Evolutionary conservation across 306 rosid genomes (phyloP).

Genomic region (Astragalus membranaceus): DNA sequence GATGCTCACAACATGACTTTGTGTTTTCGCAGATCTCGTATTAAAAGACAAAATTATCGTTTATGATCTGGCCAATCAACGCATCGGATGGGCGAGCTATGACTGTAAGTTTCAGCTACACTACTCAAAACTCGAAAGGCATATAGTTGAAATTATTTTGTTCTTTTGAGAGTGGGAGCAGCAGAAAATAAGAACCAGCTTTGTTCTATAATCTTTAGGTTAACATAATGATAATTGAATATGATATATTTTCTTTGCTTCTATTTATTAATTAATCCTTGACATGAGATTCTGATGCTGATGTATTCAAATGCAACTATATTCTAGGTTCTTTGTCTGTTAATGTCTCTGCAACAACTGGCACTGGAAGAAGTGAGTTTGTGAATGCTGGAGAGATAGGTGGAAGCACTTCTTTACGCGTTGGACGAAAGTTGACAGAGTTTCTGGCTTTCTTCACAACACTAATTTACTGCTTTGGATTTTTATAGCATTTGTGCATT

Average conservation of each 20-base stretch:
- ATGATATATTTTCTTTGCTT: background rate
- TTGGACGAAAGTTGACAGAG: conserved; percentile 23
- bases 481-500: conserved; percentile 36
- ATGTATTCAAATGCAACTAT: background rate
- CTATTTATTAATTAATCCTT: background rate
- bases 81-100: conserved; percentile 90
- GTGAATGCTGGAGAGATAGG: conserved; percentile 71
- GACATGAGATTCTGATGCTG: conserved; percentile 13
- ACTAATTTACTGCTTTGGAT: conserved; percentile 29
- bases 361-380: conserved; percentile 60
- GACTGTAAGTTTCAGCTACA: conserved; percentile 73
- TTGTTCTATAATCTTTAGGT: background rate
- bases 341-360: conserved; percentile 69
- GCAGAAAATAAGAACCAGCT: background rate
- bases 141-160: background rate
- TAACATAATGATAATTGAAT: background rate
- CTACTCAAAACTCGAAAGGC: background rate
- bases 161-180: background rate
- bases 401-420: conserved; percentile 34
- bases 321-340: conserved; percentile 64
- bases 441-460: conserved; percentile 41
- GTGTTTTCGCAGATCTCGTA: conserved; percentile 68
- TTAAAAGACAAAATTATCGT: conserved; percentile 83
- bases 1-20: conserved; percentile 17
- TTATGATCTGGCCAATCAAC: conserved; percentile 80